Base-by-base conservation (phyloP, 345 rosid genomes). In the Anacardium occidentale region DNA sequence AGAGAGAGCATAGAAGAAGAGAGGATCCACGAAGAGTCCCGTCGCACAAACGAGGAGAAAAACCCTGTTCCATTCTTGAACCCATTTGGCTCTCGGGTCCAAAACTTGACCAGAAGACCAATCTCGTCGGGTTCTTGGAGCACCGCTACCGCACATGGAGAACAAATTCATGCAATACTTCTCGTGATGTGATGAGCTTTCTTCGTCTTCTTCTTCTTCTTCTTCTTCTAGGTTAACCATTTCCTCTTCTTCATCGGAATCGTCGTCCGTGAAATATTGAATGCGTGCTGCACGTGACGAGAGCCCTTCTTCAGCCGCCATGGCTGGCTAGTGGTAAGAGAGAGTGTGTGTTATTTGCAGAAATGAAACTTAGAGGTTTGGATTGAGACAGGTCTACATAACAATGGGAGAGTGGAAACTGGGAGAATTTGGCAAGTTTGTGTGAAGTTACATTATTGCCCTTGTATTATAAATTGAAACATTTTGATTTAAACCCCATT, bases 1-100 rank as follows among this genome's bases (percentile, higher is more conserved):
- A 5, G 98, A 89, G 32, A 94, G 76, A 7, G 90, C 83, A 78
- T 92, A 94, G 78, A 94, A 91, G 83, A 94, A 94, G 47, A 94
- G 91, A 20, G 98, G 99, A 79, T 95, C 99, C 45, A 95, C 90
- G 66, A 92, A 90, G 0, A 95, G 91, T 0, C 98, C 98, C 7
- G 91, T 80, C 10, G 96, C 92, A 59, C 97, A 89, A 0, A 89
- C 96, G 0, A 90, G 83, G 24, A 95, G 91, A 69, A 92, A 92
- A 56, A 87, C 86, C 81, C 85, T 76, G 82, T 92, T 95, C 99
- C 99, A 95, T 79, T 90, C 93, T 71, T 89, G 90, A 56, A 94
- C 89, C 91, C 94, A 85, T 77, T 80, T 91, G 52, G 91, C 90
- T 81, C 87, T 85, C 60, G 98, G 97, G 90, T 94, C 97, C 62